Conservation (phyloP, 1,284 basidiomycete genomes). For the Pascua guehoae region DNA sequence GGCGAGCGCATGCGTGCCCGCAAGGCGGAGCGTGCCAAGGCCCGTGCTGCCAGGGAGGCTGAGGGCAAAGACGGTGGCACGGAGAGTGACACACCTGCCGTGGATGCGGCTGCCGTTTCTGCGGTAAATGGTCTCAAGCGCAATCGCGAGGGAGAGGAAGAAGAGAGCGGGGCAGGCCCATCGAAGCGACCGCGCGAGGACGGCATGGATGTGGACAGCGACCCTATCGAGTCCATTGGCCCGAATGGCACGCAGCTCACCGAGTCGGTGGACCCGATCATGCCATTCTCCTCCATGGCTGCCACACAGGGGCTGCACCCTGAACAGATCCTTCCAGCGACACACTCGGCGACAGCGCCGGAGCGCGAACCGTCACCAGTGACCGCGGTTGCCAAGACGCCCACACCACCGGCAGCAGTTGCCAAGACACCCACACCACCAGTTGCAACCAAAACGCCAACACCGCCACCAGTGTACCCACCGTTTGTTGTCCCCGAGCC, state of each 20-base stretch:
- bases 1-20: conserved; percentile 70
- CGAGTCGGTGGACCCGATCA: too few relatives aligned
- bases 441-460: conserved; percentile 2
- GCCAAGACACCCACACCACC: background rate
- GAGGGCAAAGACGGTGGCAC: conserved; percentile 57
- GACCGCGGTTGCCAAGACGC: background rate
- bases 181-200: conserved; percentile 67
- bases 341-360: background rate
- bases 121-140: conserved; percentile 20
- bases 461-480: conserved; percentile 29
- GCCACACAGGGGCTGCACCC: too few relatives aligned
- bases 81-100: background rate
- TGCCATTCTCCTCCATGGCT: too few relatives aligned
- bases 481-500: conserved; percentile 34
- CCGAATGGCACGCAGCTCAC: background rate
- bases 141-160: conserved; percentile 21
- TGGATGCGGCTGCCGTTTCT: background rate
- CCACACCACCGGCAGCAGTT: background rate
- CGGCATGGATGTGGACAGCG: conserved; percentile 50
- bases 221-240: conserved; percentile 46
- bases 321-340: conserved; percentile 48
- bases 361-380: background rate
- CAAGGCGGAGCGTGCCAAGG: conserved; percentile 55
- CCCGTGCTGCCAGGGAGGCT: conserved; percentile 74
- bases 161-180: conserved; percentile 29